phyloP scores from a whole-genome alignment of 1,284 basidiomycete genomes.

The Cutaneotrichosporon cyanovorans region DNA sequence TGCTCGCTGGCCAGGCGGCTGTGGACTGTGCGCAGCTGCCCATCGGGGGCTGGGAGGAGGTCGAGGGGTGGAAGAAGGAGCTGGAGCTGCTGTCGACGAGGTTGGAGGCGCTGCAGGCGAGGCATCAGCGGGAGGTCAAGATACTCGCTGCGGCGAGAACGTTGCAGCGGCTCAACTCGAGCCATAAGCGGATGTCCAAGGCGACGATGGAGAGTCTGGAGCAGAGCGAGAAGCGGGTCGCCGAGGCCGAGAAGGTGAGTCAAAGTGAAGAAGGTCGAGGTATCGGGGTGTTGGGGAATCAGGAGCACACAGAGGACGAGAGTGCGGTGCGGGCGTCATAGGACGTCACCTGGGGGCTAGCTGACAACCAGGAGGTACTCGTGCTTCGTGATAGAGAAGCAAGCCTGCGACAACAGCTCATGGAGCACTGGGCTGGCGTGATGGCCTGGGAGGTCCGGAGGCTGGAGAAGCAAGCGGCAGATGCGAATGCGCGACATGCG shows the following conservation, averaged over 20 bases:
- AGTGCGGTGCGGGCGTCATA: no score
- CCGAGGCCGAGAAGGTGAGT: slow-evolving; percentile 44
- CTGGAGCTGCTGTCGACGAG: slow-evolving; percentile 36
- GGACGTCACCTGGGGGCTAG: not conserved
- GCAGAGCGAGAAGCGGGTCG: slow-evolving; percentile 42
- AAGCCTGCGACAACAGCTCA: slow-evolving; percentile 34
- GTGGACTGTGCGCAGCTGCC: slow-evolving; percentile 61
- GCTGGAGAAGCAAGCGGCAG: slow-evolving; percentile 21
- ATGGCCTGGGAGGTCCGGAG: slow-evolving; percentile 47
- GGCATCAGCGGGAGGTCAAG: slow-evolving; percentile 45
- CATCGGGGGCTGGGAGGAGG: slow-evolving; percentile 71
- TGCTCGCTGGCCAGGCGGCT: slow-evolving; percentile 78
- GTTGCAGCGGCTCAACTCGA: slow-evolving; percentile 42
- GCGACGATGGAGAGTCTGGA: slow-evolving; percentile 45
- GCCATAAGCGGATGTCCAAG: slow-evolving; percentile 44
- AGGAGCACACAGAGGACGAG: no score
- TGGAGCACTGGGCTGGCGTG: slow-evolving; percentile 46
- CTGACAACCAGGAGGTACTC: slow-evolving; percentile 38
- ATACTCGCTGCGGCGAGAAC: slow-evolving; percentile 45
- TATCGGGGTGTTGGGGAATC: no score
- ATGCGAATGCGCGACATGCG: not conserved
- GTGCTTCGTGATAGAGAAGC: slow-evolving; percentile 41
- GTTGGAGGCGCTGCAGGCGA: slow-evolving; percentile 34
- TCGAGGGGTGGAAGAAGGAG: slow-evolving; percentile 80
- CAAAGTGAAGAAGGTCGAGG: no score